Percentiles rank a stretch among this genome's conserved stretches.
Conservation (phyloP, 768 basidiomycete genomes). For the Trametes elegans region DNA sequence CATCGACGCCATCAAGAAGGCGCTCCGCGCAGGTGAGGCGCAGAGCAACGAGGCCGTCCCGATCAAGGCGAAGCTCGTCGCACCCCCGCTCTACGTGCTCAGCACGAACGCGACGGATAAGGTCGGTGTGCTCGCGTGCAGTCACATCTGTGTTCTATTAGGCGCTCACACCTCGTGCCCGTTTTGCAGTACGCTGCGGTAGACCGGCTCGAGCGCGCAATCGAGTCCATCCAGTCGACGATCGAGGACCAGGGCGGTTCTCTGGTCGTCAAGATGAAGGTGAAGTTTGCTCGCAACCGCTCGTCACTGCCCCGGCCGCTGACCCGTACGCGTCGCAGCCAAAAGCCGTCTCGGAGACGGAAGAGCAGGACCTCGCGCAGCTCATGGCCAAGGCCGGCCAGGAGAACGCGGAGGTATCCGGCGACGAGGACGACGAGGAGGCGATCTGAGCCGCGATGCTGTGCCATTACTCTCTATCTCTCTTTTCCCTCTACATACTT, state of each 20-base stretch:
- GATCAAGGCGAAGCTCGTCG: slow-evolving; percentile 95
- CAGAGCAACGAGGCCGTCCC: slow-evolving; percentile 88
- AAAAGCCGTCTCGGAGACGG: slow-evolving; percentile 95
- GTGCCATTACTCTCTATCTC: not conserved
- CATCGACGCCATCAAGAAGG: slow-evolving; percentile 95
- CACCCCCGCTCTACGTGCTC: slow-evolving; percentile 93
- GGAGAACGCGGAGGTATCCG: slow-evolving; percentile 95
- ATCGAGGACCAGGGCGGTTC: slow-evolving; percentile 86
- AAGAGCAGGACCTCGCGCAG: slow-evolving; percentile 95
- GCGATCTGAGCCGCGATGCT: slow-evolving; percentile 18
- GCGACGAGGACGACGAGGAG: slow-evolving; percentile 87
- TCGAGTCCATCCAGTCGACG: slow-evolving; percentile 82
- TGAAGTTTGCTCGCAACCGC: slow-evolving; percentile 27
- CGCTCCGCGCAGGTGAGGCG: slow-evolving; percentile 84
- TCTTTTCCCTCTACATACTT: not conserved
- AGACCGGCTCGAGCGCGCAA: slow-evolving; percentile 90
- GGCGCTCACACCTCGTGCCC: not conserved
- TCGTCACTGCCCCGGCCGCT: not conserved
- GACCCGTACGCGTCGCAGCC: slow-evolving; percentile 50
- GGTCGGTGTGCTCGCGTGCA: slow-evolving; percentile 39
- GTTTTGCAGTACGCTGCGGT: slow-evolving; percentile 67
- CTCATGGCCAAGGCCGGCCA: slow-evolving; percentile 93
- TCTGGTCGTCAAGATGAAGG: slow-evolving; percentile 96
- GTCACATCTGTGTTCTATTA: not conserved
- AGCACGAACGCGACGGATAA: slow-evolving; percentile 98